phyloP scores from a whole-genome alignment of 2,329 filamentous ascomycete species.

The Ceratocystis ficicola region DNA sequence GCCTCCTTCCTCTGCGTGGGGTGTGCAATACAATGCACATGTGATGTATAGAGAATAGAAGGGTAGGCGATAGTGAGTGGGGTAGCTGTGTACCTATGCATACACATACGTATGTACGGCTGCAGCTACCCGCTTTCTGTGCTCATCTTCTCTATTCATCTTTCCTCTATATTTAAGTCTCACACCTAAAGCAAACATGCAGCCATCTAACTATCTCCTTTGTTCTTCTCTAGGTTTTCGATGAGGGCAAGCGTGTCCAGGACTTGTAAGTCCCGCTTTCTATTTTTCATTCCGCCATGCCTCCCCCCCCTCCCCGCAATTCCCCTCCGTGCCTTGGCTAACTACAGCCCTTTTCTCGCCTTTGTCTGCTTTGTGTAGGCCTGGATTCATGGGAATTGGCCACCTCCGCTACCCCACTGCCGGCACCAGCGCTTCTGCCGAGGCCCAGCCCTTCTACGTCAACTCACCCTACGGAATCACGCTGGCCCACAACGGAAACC shows the following conservation, averaged over 20 bases:
- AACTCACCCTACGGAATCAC: conserved; percentile 76
- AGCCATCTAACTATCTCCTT: neutral
- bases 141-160: neutral
- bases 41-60: neutral
- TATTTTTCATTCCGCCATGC: conserved; percentile 30
- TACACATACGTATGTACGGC: neutral
- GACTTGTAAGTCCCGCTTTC: conserved; percentile 19
- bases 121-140: neutral
- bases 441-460: conserved; percentile 83
- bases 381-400: conserved; percentile 75
- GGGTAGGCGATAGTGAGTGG: neutral
- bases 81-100: neutral
- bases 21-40: neutral
- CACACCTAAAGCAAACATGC: neutral
- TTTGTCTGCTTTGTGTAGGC: conserved; percentile 32
- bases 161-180: neutral
- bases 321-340: neutral
- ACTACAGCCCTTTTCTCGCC: neutral
- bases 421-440: conserved; percentile 60
- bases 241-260: conserved; percentile 52
- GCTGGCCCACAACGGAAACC: conserved; percentile 76
- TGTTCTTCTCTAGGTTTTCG: conserved; percentile 71
- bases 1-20: neutral
- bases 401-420: conserved; percentile 85
- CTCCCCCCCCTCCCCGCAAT: conserved; percentile 24